phyloP scores from a whole-genome alignment of 352 stramenopile genomes.

The Phytophthora colocasiae region DNA sequence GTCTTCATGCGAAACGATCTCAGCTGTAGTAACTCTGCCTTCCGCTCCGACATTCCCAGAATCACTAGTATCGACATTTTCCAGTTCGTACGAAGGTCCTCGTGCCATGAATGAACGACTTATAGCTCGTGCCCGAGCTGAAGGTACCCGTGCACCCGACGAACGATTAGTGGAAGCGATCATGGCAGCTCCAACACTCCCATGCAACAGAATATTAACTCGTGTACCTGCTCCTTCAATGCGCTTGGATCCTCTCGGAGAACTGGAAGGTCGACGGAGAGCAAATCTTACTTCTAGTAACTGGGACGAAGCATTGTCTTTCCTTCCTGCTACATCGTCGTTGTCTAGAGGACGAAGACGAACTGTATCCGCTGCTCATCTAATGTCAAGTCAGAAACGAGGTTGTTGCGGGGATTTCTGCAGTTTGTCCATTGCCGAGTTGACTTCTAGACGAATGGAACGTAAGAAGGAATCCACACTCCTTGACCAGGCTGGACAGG shows the following conservation, averaged over 20 bases:
- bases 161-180: constrained; percentile 81
- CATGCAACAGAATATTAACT: constrained; percentile 28
- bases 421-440: constrained; percentile 45
- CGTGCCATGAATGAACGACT: constrained; percentile 70
- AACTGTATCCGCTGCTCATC: constrained; percentile 63
- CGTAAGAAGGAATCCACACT: constrained; percentile 36
- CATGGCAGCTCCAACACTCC: constrained; percentile 57
- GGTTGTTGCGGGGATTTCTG: constrained; percentile 82
- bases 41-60: constrained; percentile 17
- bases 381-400: constrained; percentile 78
- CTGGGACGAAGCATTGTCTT: constrained; percentile 67
- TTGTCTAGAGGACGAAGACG: constrained; percentile 64
- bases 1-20: constrained; percentile 59
- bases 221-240: constrained; percentile 33
- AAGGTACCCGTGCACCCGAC: constrained; percentile 57
- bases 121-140: constrained; percentile 59
- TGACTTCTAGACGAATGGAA: constrained; percentile 51
- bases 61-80: constrained; percentile 7
- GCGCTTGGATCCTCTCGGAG: constrained; percentile 47
- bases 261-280: constrained; percentile 31
- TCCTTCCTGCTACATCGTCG: constrained; percentile 54
- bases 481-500: constrained; percentile 8
- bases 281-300: constrained; percentile 35
- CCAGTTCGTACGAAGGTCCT: constrained; percentile 56
- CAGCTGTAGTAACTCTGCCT: constrained; percentile 11